These are phyloP conservation scores for Lentinula novae-zelandiae DNA, from an alignment of 1,284 basidiomycete genomes.

Conservation along the genomic window DNA sequence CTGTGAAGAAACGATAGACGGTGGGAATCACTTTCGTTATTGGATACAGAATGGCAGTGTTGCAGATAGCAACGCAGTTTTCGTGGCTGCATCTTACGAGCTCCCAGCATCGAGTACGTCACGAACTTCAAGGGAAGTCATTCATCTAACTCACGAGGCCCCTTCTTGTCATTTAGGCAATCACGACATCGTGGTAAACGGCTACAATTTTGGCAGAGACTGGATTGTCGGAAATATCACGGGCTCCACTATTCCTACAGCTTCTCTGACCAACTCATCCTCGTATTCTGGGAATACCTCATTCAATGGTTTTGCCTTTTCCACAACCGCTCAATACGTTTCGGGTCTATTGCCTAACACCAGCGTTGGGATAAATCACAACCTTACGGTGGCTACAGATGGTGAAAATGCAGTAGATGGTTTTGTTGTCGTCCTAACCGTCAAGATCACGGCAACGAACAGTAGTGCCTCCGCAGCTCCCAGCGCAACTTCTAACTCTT, in stretches of 20 bases:
- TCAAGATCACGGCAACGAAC: constrained; percentile 50
- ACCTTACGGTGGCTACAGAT: constrained; percentile 49
- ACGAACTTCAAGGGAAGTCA: neutral
- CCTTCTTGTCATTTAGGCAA: constrained; percentile 18
- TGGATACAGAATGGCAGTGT: constrained; percentile 75
- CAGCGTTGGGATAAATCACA: constrained; percentile 78
- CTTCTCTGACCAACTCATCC: constrained; percentile 52
- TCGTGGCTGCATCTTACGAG: constrained; percentile 82
- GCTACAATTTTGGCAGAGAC: constrained; percentile 57
- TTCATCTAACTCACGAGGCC: neutral
- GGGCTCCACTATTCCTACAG: constrained; percentile 47
- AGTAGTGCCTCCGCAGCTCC: neutral
- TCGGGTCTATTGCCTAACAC: constrained; percentile 67
- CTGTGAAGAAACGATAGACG: constrained; percentile 81
- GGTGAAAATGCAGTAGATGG: constrained; percentile 78
- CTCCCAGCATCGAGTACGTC: constrained; percentile 52
- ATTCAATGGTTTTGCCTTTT: constrained; percentile 63
- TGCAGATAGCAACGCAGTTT: constrained; percentile 73
- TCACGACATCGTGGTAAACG: constrained; percentile 44
- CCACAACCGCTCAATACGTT: constrained; percentile 63
- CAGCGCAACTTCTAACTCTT: neutral
- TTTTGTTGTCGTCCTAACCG: constrained; percentile 77
- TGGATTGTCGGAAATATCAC: constrained; percentile 82
- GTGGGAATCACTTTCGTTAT: constrained; percentile 90
- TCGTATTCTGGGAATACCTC: constrained; percentile 57